Percentiles rank a stretch among this genome's conserved stretches.
phyloP scores from a whole-genome alignment of 2,329 filamentous ascomycete species.

The Trichoderma sp. region DNA sequence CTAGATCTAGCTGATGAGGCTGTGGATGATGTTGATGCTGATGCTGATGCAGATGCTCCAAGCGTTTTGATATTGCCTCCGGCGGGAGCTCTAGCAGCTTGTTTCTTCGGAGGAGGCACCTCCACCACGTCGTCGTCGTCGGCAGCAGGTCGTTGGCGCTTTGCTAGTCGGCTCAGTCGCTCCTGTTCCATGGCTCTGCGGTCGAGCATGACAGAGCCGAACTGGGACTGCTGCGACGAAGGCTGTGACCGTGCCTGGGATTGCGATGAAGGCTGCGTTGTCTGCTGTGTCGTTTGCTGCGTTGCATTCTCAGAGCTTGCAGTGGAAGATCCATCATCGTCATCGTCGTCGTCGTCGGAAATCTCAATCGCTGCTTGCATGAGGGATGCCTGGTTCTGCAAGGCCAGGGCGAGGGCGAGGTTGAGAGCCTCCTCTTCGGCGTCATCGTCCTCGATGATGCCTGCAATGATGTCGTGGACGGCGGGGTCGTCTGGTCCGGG shows the following conservation, averaged over 20 bases:
- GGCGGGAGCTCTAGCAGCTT: not conserved
- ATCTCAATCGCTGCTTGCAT: not conserved
- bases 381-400: slow-evolving; percentile 38
- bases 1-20: not conserved
- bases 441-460: slow-evolving; percentile 32
- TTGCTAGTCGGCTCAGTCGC: slow-evolving; percentile 68
- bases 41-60: not conserved
- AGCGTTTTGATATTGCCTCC: not conserved
- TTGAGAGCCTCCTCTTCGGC: slow-evolving; percentile 63
- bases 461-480: too few species aligned
- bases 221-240: slow-evolving; percentile 19
- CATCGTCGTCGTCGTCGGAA: not conserved
- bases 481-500: not conserved
- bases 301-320: not conserved
- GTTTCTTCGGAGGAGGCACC: slow-evolving; percentile 35
- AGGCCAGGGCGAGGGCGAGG: slow-evolving; percentile 61
- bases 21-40: not conserved
- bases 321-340: not conserved
- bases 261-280: not conserved
- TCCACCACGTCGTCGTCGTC: slow-evolving; percentile 33
- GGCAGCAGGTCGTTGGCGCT: slow-evolving; percentile 44
- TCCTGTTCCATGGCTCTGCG: slow-evolving; percentile 85
- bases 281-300: not conserved
- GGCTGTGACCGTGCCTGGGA: not conserved
- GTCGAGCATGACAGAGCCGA: slow-evolving; percentile 60